Percentiles rank a stretch among this genome's conserved stretches.
These are phyloP conservation scores for Isabelozyma rhagii DNA, from an alignment of 805 yeast species.

Conservation along the genomic window DNA sequence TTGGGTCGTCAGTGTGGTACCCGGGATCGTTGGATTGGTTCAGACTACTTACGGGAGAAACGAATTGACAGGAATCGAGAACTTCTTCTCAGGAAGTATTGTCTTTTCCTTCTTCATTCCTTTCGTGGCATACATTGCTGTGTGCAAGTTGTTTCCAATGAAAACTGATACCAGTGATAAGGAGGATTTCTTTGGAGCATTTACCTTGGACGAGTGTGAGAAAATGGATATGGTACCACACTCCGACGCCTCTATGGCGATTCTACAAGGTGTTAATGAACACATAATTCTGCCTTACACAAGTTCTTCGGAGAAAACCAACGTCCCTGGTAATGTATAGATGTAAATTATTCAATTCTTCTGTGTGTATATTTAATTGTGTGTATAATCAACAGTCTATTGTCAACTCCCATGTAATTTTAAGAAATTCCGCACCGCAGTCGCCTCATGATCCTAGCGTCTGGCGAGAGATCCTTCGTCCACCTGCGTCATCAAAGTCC, in stretches of 20 bases:
- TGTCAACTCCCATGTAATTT: no score
- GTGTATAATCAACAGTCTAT: no score
- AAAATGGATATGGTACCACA: constrained; percentile 1
- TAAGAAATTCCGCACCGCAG: no score
- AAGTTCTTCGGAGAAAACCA: neutral
- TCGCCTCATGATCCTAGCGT: no score
- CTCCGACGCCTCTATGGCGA: neutral
- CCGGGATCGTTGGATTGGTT: constrained; percentile 5
- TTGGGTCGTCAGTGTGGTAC: constrained; percentile 5
- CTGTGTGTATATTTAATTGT: neutral
- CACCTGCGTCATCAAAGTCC: no score
- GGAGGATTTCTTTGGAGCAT: constrained; percentile 1
- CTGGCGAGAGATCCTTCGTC: no score
- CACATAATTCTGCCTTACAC: neutral
- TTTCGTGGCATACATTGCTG: constrained; percentile 1
- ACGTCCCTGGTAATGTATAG: neutral
- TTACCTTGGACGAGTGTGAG: constrained; percentile 2
- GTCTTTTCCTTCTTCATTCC: constrained; percentile 3
- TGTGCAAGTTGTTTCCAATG: constrained; percentile 4
- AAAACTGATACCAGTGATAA: constrained; percentile 1
- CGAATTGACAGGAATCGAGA: constrained; percentile 1
- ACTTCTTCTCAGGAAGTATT: constrained; percentile 4
- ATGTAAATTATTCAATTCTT: neutral
- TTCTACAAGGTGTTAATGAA: neutral
- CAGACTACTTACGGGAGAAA: neutral